A percentile compares a stretch with the other conserved stretches of the same genome.
These are phyloP conservation scores for Botrytis galanthina DNA, from an alignment of 2,329 filamentous ascomycete genomes.

Conservation along the genomic window DNA sequence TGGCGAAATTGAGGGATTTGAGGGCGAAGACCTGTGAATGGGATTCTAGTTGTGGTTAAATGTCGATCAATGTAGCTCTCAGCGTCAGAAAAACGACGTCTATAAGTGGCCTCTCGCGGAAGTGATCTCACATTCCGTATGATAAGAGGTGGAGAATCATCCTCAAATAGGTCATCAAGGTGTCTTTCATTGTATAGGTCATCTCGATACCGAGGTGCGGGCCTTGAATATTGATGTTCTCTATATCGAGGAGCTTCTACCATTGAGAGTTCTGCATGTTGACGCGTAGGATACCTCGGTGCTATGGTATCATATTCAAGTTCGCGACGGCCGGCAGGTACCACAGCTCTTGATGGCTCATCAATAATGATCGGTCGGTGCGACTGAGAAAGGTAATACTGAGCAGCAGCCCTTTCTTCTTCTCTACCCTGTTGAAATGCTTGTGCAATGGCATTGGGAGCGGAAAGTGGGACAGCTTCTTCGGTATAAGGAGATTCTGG, in stretches of 20 bases:
- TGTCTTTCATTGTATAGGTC: not conserved
- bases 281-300: conserved; percentile 8
- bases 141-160: not conserved
- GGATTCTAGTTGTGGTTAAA: not conserved
- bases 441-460: conserved; percentile 29
- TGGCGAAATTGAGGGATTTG: conserved; percentile 3
- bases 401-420: conserved; percentile 27
- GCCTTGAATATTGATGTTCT: conserved; percentile 3
- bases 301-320: conserved; percentile 1
- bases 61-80: conserved; percentile 8
- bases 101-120: conserved; percentile 16
- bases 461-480: conserved; percentile 17
- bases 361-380: conserved; percentile 18
- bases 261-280: conserved; percentile 20
- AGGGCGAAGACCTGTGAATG: conserved; percentile 18
- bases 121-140: not conserved
- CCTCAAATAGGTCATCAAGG: conserved; percentile 8
- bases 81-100: conserved; percentile 6
- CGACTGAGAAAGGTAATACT: conserved; percentile 22
- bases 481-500: conserved; percentile 22
- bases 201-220: conserved; percentile 20
- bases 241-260: conserved; percentile 14
- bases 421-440: conserved; percentile 33
- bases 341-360: conserved; percentile 16
- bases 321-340: conserved; percentile 12